These are phyloP conservation scores for Neofusicoccum cordaticola DNA, from an alignment of 2,329 filamentous ascomycete genomes.

Conservation along the genomic window DNA sequence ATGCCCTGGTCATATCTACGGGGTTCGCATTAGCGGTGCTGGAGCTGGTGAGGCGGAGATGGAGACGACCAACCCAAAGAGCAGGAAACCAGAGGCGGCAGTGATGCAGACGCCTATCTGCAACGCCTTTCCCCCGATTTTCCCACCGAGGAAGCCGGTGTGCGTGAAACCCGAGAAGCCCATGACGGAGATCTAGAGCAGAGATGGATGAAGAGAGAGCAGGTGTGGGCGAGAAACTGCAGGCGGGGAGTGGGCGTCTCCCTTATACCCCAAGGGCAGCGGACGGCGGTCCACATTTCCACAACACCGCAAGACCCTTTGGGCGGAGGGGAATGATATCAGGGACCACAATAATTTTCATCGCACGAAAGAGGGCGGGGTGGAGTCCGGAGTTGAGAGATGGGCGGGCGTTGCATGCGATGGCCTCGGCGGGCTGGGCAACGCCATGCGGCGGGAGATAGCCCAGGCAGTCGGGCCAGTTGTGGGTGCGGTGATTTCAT, in stretches of 20 bases:
- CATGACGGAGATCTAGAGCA: background rate
- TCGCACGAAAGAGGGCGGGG: background rate
- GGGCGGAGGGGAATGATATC: slow-evolving; percentile 13
- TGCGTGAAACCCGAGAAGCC: slow-evolving; percentile 13
- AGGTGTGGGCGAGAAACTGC: background rate
- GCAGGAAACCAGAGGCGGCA: slow-evolving; percentile 46
- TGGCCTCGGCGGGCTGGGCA: background rate
- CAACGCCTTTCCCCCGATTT: slow-evolving; percentile 25
- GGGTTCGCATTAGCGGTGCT: too few species aligned
- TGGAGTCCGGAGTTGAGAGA: background rate
- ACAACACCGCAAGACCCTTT: slow-evolving; percentile 4
- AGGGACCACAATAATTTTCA: slow-evolving; percentile 3
- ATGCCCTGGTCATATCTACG: slow-evolving; percentile 28
- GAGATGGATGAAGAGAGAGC: background rate
- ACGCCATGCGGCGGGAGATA: slow-evolving; percentile 3
- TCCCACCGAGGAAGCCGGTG: slow-evolving; percentile 16
- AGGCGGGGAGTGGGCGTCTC: background rate
- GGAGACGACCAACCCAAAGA: slow-evolving; percentile 45
- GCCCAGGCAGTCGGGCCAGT: slow-evolving; percentile 1
- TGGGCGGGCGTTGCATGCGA: background rate
- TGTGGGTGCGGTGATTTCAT: slow-evolving; percentile 17
- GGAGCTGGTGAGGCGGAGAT: background rate
- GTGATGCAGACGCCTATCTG: slow-evolving; percentile 40
- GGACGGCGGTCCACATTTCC: slow-evolving; percentile 4
- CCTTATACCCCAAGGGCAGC: slow-evolving; percentile 7